Evolutionary conservation across 2,329 filamentous ascomycete species (phyloP).

Genomic region (Sporothrix variecibatus): DNA sequence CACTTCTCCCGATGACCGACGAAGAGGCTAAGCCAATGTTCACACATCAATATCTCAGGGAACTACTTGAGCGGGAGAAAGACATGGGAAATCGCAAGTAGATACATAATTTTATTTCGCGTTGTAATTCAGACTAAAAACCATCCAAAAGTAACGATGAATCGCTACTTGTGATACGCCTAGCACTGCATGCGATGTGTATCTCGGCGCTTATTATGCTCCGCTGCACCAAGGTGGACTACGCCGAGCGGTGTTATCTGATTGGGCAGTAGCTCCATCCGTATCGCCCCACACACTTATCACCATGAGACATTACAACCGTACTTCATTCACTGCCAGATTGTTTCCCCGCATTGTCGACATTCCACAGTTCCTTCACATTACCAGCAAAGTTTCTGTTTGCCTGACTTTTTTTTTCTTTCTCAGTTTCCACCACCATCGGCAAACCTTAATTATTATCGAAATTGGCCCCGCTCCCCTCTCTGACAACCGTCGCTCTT

Average conservation of each 20-base stretch:
- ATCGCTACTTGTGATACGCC: background rate
- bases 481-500: background rate
- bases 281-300: background rate
- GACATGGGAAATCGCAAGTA: background rate
- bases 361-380: background rate
- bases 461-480: background rate
- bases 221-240: background rate
- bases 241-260: slow-evolving; percentile 7
- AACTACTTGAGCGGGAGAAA: slow-evolving; percentile 24
- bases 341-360: background rate
- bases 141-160: background rate
- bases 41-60: slow-evolving; percentile 22
- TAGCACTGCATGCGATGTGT: background rate
- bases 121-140: background rate
- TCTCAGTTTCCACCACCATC: background rate
- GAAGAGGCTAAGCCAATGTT: slow-evolving; percentile 28
- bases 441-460: background rate
- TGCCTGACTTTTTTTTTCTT: background rate
- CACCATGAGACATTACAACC: background rate
- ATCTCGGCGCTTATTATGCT: background rate
- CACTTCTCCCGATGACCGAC: slow-evolving; percentile 31
- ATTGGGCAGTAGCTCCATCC: background rate
- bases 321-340: background rate
- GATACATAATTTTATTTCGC: background rate
- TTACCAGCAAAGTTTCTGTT: too few species aligned